phyloP scores from a whole-genome alignment of 352 stramenopile genomes.

The Phytopythium vexans region DNA sequence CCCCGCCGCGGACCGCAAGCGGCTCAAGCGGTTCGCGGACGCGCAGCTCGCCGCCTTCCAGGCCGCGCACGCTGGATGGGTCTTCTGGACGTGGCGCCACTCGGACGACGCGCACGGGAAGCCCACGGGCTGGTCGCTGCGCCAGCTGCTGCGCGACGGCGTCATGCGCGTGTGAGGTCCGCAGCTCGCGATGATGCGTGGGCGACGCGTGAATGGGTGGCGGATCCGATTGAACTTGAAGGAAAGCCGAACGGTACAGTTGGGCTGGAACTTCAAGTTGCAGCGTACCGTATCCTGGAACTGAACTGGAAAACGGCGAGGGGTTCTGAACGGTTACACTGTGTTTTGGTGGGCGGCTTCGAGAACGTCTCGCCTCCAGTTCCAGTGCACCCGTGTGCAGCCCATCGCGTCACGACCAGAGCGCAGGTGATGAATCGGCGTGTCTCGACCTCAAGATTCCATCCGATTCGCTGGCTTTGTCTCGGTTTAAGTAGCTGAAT shows the following conservation, averaged over 20 bases:
- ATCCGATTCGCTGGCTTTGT: too few species aligned
- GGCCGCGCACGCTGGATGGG: slow-evolving; percentile 71
- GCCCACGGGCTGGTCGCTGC: slow-evolving; percentile 71
- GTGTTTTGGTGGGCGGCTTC: too few species aligned
- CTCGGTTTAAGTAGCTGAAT: too few species aligned
- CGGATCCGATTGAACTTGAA: not conserved
- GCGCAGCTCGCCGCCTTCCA: slow-evolving; percentile 58
- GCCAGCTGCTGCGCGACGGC: slow-evolving; percentile 72
- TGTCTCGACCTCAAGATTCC: too few species aligned
- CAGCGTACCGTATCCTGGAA: too few species aligned
- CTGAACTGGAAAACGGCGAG: too few species aligned
- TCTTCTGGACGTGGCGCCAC: slow-evolving; percentile 86
- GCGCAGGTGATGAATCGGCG: too few species aligned
- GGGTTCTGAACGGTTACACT: too few species aligned
- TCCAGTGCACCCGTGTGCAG: too few species aligned
- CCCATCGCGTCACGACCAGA: too few species aligned
- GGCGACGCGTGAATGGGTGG: too few species aligned
- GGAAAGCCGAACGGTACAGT: not conserved
- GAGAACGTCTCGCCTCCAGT: too few species aligned
- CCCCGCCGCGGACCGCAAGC: slow-evolving; percentile 32
- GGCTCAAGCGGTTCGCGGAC: slow-evolving; percentile 47
- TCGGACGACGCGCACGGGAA: slow-evolving; percentile 57
- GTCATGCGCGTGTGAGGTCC: slow-evolving; percentile 28
- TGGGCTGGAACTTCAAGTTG: not conserved
- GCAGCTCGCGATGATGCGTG: not conserved